These are phyloP conservation scores for Alternaria alternata DNA, from an alignment of 2,329 filamentous ascomycete species.

Conservation along the genomic window DNA sequence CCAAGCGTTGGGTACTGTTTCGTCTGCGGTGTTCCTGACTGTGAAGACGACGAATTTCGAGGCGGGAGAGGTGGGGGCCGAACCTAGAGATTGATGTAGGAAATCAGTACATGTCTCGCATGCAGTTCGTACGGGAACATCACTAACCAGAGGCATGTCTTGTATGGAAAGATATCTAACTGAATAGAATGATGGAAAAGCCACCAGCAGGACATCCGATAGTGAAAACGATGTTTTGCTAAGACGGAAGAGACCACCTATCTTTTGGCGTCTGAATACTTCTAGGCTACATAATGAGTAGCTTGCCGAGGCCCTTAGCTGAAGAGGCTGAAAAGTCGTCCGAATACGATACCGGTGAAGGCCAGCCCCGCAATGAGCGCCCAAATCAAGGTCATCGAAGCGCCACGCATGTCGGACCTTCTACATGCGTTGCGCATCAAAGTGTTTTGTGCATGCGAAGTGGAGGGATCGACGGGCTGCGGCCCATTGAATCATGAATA, in stretches of 20 bases:
- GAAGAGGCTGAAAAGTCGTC: conserved; percentile 10
- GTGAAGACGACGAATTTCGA: conserved; percentile 3
- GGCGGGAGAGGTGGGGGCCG: conserved; percentile 13
- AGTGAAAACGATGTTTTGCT: background rate
- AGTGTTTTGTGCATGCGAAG: background rate
- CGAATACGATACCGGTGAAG: conserved; percentile 23
- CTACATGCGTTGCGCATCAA: conserved; percentile 1
- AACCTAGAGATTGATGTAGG: background rate
- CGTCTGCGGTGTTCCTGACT: background rate
- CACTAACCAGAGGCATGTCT: conserved; percentile 20
- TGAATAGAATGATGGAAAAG: background rate
- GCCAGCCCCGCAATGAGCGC: conserved; percentile 6
- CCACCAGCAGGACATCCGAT: background rate
- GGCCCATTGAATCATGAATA: background rate
- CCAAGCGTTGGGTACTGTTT: conserved; percentile 12
- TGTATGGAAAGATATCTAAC: background rate
- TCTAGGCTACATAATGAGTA: background rate
- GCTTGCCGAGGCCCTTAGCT: conserved; percentile 7
- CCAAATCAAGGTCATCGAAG: conserved; percentile 2
- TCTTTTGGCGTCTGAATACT: background rate
- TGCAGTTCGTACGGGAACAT: no score
- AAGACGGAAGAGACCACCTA: background rate
- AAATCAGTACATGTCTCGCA: no score
- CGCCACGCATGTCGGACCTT: conserved; percentile 8
- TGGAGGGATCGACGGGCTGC: background rate